Evolutionary conservation across 257 asterid genomes (phyloP).

Genomic region (Prunella vulgaris): DNA sequence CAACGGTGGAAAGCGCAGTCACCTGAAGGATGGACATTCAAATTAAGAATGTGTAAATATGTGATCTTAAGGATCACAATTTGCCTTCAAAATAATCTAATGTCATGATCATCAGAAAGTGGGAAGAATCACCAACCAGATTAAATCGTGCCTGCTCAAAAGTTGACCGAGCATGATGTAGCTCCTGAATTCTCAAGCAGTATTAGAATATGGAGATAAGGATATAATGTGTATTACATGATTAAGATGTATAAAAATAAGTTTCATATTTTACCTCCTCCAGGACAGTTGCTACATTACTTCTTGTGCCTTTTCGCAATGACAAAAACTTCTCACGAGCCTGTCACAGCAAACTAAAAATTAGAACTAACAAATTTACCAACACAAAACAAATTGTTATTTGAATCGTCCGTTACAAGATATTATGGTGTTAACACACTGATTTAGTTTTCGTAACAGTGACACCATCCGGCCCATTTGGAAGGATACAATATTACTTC

Average conservation of each 20-base stretch:
- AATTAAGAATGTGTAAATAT: slow-evolving; percentile 1
- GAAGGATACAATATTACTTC: neutral
- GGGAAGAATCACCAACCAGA: slow-evolving; percentile 49
- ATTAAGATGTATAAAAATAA: slow-evolving; percentile 12
- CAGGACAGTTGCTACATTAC: slow-evolving; percentile 67
- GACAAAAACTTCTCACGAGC: slow-evolving; percentile 97
- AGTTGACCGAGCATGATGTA: slow-evolving; percentile 81
- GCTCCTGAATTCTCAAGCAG: slow-evolving; percentile 58
- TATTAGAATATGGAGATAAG: slow-evolving; percentile 16
- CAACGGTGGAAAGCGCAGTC: slow-evolving; percentile 83
- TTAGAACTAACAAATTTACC: slow-evolving; percentile 9
- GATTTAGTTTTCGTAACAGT: neutral
- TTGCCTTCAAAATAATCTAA: slow-evolving; percentile 13
- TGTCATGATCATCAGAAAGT: slow-evolving; percentile 8
- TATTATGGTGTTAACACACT: neutral
- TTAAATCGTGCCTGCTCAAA: slow-evolving; percentile 97
- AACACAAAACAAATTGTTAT: neutral
- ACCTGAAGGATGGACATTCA: slow-evolving; percentile 48
- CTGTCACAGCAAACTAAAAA: slow-evolving; percentile 34
- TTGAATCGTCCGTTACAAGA: neutral
- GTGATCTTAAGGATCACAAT: neutral
- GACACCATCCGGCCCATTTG: neutral
- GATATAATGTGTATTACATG: neutral
- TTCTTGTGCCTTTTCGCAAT: slow-evolving; percentile 86
- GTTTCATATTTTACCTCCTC: slow-evolving; percentile 69